phyloP scores from a whole-genome alignment of 257 asterid species.

The Salvia splendens region DNA sequence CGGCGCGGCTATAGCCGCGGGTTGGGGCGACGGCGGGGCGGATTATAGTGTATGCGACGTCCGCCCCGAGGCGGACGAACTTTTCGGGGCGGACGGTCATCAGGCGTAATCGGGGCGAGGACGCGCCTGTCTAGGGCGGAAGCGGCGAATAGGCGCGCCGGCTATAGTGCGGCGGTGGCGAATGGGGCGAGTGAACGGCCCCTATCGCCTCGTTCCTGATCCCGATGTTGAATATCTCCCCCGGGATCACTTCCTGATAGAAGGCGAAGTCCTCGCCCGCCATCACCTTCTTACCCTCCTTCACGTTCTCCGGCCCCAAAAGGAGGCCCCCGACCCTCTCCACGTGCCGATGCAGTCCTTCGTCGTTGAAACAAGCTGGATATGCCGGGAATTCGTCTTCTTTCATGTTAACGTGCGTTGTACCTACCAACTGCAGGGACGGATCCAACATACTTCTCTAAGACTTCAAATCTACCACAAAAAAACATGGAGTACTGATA shows the following conservation, averaged over 20 bases:
- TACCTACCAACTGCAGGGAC: too few species aligned
- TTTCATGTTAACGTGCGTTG: constrained; percentile 55
- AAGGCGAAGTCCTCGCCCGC: constrained; percentile 90
- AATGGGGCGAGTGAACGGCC: constrained; percentile 64
- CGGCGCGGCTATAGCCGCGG: too few species aligned
- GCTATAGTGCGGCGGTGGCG: too few species aligned
- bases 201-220: constrained; percentile 67
- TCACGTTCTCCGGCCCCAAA: constrained; percentile 55
- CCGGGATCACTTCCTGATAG: constrained; percentile 74
- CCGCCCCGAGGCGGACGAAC: too few species aligned
- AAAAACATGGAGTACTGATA: background rate
- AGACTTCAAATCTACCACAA: background rate
- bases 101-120: too few species aligned
- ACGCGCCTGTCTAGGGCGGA: too few species aligned
- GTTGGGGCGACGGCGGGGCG: too few species aligned
- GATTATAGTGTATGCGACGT: too few species aligned
- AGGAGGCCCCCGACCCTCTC: constrained; percentile 59
- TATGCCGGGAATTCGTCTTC: constrained; percentile 51
- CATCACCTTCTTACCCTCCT: constrained; percentile 51
- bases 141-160: too few species aligned
- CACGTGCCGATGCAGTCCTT: constrained; percentile 54
- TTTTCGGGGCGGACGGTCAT: too few species aligned
- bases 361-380: constrained; percentile 73
- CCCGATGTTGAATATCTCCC: constrained; percentile 61
- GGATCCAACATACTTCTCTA: too few species aligned